Percentiles rank a stretch among this genome's conserved stretches.
These are phyloP conservation scores for Aaosphaeria pasadenensis DNA, from an alignment of 2,329 filamentous ascomycete genomes.

Conservation along the genomic window DNA sequence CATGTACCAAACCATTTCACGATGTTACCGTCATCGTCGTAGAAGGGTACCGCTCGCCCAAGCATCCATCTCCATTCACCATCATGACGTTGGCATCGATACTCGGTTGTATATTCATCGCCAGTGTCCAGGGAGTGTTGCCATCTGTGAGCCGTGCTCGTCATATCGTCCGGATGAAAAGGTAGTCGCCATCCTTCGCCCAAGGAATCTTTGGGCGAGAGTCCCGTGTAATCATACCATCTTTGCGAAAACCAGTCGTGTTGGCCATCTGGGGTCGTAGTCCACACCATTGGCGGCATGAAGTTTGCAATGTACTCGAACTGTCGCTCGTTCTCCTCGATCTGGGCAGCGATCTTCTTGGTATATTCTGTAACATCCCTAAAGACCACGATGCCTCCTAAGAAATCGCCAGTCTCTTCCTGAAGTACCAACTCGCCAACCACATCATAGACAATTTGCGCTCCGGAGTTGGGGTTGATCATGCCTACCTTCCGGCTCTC, in stretches of 20 bases:
- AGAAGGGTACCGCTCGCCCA: constrained; percentile 66
- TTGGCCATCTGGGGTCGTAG: constrained; percentile 61
- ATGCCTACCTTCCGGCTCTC: constrained; percentile 59
- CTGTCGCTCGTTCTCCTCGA: constrained; percentile 67
- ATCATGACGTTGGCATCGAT: constrained; percentile 63
- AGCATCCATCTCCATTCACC: constrained; percentile 80
- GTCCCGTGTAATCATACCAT: constrained; percentile 76
- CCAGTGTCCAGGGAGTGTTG: constrained; percentile 62
- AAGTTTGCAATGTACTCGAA: constrained; percentile 75
- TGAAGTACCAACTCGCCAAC: constrained; percentile 67
- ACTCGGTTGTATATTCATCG: constrained; percentile 64
- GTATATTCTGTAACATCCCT: constrained; percentile 70
- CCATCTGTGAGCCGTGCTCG: constrained; percentile 57
- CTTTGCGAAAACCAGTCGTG: constrained; percentile 72
- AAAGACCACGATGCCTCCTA: constrained; percentile 70
- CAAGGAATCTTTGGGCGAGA: constrained; percentile 60
- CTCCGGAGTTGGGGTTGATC: constrained; percentile 52
- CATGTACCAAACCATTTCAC: constrained; percentile 80
- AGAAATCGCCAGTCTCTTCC: constrained; percentile 65
- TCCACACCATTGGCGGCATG: constrained; percentile 63
- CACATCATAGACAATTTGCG: constrained; percentile 60
- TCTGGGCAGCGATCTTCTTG: constrained; percentile 66
- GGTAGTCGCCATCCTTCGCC: constrained; percentile 61
- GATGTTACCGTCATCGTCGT: constrained; percentile 64
- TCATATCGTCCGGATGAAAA: constrained; percentile 69